phyloP scores from a whole-genome alignment of 768 basidiomycete genomes.

The Auriscalpium microsporum region DNA sequence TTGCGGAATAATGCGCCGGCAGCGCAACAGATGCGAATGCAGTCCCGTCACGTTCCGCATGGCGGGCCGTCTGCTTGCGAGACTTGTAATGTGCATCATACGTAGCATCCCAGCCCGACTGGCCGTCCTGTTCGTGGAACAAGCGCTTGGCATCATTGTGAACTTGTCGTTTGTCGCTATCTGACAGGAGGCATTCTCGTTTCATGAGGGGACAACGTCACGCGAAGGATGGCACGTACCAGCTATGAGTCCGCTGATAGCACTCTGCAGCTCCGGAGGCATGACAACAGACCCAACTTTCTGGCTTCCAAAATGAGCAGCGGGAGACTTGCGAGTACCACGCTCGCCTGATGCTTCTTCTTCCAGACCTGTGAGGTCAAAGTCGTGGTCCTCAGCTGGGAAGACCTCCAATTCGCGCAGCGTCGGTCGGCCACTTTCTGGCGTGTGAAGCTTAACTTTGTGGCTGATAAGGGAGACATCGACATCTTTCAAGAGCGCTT shows the following conservation, averaged over 20 bases:
- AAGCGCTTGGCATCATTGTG: slow-evolving; percentile 68
- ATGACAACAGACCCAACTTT: slow-evolving; percentile 64
- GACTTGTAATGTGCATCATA: slow-evolving; percentile 58
- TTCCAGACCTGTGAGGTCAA: slow-evolving; percentile 22
- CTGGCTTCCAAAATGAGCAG: slow-evolving; percentile 72
- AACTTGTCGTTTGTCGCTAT: slow-evolving; percentile 52
- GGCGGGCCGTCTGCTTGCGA: slow-evolving; percentile 44
- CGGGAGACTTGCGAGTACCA: slow-evolving; percentile 62
- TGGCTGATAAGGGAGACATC: slow-evolving; percentile 49
- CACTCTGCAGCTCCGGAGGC: slow-evolving; percentile 59
- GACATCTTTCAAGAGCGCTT: slow-evolving; percentile 53
- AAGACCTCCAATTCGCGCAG: slow-evolving; percentile 51
- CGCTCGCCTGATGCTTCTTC: slow-evolving; percentile 26
- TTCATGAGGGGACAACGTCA: background rate
- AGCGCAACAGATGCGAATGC: slow-evolving; percentile 84
- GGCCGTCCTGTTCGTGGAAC: slow-evolving; percentile 36
- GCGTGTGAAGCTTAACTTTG: slow-evolving; percentile 15
- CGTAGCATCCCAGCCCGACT: slow-evolving; percentile 43
- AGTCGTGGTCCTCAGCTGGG: slow-evolving; percentile 23
- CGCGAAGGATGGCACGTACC: slow-evolving; percentile 29
- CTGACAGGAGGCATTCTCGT: slow-evolving; percentile 25
- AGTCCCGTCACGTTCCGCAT: slow-evolving; percentile 63
- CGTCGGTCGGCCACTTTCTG: slow-evolving; percentile 6
- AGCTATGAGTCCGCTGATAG: slow-evolving; percentile 60
- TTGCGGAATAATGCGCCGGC: slow-evolving; percentile 78